Base-by-base conservation (phyloP, 768 basidiomycete genomes). In the Boletellus ananiceps region DNA sequence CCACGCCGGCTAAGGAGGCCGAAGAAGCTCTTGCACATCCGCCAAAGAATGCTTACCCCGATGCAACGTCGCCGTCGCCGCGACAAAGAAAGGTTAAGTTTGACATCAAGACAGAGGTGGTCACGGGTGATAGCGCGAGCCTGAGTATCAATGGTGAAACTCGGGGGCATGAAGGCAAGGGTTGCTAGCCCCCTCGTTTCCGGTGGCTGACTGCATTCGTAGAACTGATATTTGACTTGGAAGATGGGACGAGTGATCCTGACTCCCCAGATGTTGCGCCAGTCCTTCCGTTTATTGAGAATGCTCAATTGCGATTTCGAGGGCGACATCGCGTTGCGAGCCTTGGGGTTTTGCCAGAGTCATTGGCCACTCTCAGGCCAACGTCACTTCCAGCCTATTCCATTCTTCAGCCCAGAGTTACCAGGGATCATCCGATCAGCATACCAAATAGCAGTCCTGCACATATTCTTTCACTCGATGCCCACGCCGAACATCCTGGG, bases 171-270 rank as follows among this genome's bases (percentile, higher is more conserved):
- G 75, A 79, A 71, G 83, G 83, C 80, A 54, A 50, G 69, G 65
- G 50, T 54, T 45, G 45, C 46, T 33, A 23, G 21, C 40, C 40
- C 44, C 29, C 2, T 36, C 35, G 9, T 46, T 39, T 4, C 43
- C n/a, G 7, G 33, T 3, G 12, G 25, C 46, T 60, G 45, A 60
- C 32, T 49, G 14, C 32, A 31, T 29, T 19, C n/a, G 40, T 36
- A 84, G 86, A 81, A 46, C 73, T 82, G 70, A 78, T 90, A 34
- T 90, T 90, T 54, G 78, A 80, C 45, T 69, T 88, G 55, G 88
- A 90, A 44, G 80, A 81, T 38, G 79, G 77, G 32, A 61, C 43
- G 8, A 65, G 64, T 27, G 52, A 65, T 56, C 69, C 59, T 35
- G 57, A 71, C 35, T 57, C 66, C 21, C 52, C 59, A 21, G 65